These are phyloP conservation scores for Ophiocordyceps camponoti-saundersi DNA, from an alignment of 2,329 filamentous ascomycete genomes.

Conservation along the genomic window DNA sequence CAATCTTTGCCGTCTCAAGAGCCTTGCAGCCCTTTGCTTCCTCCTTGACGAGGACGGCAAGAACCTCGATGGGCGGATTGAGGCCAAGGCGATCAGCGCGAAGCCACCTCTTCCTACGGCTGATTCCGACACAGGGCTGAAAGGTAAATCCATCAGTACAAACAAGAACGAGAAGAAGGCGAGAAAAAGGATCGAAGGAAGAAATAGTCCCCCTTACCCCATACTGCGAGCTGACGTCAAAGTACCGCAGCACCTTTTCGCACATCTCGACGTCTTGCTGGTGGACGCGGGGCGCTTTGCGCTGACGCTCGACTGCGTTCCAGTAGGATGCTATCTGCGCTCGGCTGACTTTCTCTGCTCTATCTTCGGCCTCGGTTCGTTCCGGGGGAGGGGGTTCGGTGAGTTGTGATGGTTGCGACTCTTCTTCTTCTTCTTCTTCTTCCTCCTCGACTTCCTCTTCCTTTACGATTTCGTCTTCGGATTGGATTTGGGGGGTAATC, in stretches of 20 bases:
- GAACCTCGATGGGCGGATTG: constrained; percentile 76
- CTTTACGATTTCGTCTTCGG: background rate
- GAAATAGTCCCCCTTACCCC: constrained; percentile 45
- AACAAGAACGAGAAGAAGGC: background rate
- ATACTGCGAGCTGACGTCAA: constrained; percentile 81
- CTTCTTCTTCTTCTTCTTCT: background rate
- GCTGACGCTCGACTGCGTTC: constrained; percentile 50
- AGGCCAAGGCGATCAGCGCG: constrained; percentile 69
- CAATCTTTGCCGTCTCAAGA: constrained; percentile 56
- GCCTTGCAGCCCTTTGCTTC: constrained; percentile 36
- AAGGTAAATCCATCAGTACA: constrained; percentile 3
- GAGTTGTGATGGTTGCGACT: background rate
- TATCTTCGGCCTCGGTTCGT: constrained; percentile 33
- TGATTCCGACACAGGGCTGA: constrained; percentile 76
- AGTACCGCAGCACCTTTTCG: constrained; percentile 82
- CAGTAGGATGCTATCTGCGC: constrained; percentile 64
- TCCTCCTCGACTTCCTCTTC: constrained; percentile 9
- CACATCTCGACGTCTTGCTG: constrained; percentile 53
- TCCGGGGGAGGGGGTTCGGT: constrained; percentile 8
- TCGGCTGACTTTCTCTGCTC: constrained; percentile 48
- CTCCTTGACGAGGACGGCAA: constrained; percentile 67
- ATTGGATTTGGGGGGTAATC: background rate
- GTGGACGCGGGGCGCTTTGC: constrained; percentile 57
- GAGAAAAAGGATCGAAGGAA: background rate
- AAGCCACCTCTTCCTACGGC: constrained; percentile 71